Base-by-base conservation (phyloP, 2,329 filamentous ascomycete species). In the Aspergillus fumigatiaffinis region DNA sequence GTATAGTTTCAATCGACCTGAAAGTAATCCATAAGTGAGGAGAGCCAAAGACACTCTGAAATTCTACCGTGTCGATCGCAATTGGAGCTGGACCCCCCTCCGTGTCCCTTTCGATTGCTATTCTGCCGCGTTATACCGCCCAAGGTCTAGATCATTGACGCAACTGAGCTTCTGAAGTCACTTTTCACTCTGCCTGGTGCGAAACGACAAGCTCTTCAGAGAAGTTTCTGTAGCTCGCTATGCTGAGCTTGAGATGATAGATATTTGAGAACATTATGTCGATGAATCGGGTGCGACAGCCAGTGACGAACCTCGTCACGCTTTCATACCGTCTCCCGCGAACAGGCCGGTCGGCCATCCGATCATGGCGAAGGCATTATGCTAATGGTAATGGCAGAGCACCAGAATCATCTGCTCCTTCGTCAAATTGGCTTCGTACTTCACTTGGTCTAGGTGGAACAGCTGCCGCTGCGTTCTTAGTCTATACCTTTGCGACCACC, bases 91-190 rank as follows among this genome's bases (percentile, higher is more conserved):
- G 44, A 38, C 28, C 29, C 44, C 46, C 52, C 63, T 66, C 61
- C 64, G 58, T 62, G 63, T 56, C 62, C 60, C 59, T 56, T 65
- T 57, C 56, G 57, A 61, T 63, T 63, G 58, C 48, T 63, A 70
- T 75, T 75, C 71, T 75, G 73, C 73, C 72, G 51, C 46, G 29
- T 28, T 46, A 50, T 53, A 65, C 71, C 70, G 71, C 68, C 58
- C 64, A 25, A 53, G 60, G 51, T 59, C 65, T 28, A 53, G 60
- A 52, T 59, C 55, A 55, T 57, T 68, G 66, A 70, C 61, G 66
- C 66, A 71, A 67, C 60, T 44, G 44, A 61, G 57, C 61, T 65
- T 64, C 58, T 57, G 55, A 59, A 58, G 59, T 51, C 49, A 44
- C 53, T 38, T 29, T 53, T 49, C 50, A 23, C 7, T 49, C 44